A percentile compares a stretch with the other conserved stretches of the same genome.
Conservation (phyloP, 768 basidiomycete genomes). For the Terana coerulea region DNA sequence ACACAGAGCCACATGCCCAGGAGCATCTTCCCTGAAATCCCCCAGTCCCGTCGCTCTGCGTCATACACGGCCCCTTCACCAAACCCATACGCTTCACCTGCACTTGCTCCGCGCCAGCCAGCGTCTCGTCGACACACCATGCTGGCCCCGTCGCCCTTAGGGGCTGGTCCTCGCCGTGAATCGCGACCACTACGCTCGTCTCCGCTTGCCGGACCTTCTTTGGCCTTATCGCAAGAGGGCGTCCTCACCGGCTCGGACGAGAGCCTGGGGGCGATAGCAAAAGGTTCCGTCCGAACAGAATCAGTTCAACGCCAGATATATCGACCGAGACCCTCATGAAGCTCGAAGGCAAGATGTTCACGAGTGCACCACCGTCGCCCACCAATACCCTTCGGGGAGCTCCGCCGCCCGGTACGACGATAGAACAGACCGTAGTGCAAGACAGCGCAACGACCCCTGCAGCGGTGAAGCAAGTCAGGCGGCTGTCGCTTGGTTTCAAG, state of each 20-base stretch:
- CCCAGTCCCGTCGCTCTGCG: slow-evolving; percentile 1
- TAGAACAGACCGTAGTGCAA: not conserved
- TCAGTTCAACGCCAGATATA: slow-evolving; percentile 13
- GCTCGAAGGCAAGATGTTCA: not conserved
- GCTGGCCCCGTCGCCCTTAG: slow-evolving; percentile 3
- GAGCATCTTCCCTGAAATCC: slow-evolving; percentile 11
- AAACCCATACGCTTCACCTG: not conserved
- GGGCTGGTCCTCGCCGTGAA: slow-evolving; percentile 12
- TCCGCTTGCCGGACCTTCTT: slow-evolving; percentile 25
- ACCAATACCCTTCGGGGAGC: not conserved
- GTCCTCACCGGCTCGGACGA: slow-evolving; percentile 11
- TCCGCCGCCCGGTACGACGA: not conserved
- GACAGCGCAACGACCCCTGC: not conserved
- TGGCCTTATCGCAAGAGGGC: slow-evolving; percentile 16
- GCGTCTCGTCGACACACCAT: slow-evolving; percentile 12
- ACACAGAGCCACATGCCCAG: slow-evolving; percentile 9
- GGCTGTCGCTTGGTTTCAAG: slow-evolving; percentile 7
- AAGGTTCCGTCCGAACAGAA: slow-evolving; percentile 10
- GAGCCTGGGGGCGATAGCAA: not conserved
- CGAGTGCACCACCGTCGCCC: slow-evolving; percentile 7
- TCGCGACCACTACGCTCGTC: slow-evolving; percentile 25
- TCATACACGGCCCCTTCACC: not conserved
- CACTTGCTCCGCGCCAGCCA: not conserved
- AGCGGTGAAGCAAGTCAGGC: not conserved
- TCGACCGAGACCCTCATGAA: slow-evolving; percentile 4